A percentile compares a stretch with the other conserved stretches of the same genome.
These are phyloP conservation scores for Mortierella sp. DNA, from an alignment of 371 early-diverging fungal species.

Conservation along the genomic window DNA sequence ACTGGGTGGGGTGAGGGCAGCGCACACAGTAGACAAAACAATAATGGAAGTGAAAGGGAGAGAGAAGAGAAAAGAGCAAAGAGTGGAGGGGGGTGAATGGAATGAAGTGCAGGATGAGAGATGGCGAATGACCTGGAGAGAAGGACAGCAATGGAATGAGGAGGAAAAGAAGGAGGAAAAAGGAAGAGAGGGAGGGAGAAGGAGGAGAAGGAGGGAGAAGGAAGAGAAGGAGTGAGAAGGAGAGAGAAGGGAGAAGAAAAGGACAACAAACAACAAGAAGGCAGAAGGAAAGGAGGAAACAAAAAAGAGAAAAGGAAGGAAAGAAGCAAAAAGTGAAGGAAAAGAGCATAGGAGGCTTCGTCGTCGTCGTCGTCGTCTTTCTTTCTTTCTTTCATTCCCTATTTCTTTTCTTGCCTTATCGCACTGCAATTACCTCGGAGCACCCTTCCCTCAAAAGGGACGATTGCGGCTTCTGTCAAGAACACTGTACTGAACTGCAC, in stretches of 20 bases:
- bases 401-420: not conserved
- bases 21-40: too few species aligned
- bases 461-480: too few species aligned
- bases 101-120: not conserved
- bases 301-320: not conserved
- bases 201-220: not conserved
- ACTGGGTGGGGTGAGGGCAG: too few species aligned
- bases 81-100: not conserved
- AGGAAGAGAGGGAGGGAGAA: not conserved
- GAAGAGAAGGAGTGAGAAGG: slow-evolving; percentile 17
- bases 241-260: slow-evolving; percentile 13
- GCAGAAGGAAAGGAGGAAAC: not conserved
- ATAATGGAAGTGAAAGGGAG: too few species aligned
- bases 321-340: not conserved
- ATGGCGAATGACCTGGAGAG: not conserved
- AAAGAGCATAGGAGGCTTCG: not conserved
- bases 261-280: slow-evolving; percentile 14
- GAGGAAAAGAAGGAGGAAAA: not conserved
- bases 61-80: too few species aligned
- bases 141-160: not conserved
- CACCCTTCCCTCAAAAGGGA: slow-evolving; percentile 3
- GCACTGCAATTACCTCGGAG: not conserved
- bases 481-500: not conserved
- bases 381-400: not conserved
- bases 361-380: not conserved